Conservation (phyloP, 805 yeast genomes). For the Saccharomyces paradoxus region DNA sequence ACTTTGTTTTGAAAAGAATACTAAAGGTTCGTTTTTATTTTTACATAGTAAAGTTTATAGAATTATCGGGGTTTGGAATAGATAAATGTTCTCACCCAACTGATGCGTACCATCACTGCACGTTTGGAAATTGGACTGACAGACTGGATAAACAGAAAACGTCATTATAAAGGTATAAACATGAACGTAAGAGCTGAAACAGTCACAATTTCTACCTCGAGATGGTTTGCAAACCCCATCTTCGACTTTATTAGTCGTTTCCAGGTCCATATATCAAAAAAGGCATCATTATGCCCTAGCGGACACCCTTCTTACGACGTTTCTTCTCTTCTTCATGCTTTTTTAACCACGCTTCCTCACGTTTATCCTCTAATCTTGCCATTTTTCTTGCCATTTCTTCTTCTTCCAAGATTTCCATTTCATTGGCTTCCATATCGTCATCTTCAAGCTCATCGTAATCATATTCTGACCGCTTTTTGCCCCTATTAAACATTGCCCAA, state of each 20-base stretch:
- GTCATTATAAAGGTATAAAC: not conserved
- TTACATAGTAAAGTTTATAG: not conserved
- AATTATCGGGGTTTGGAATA: not conserved
- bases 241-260: not conserved
- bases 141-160: not conserved
- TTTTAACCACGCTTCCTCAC: slow-evolving; percentile 58
- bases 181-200: not conserved
- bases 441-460: slow-evolving; percentile 31
- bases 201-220: not conserved
- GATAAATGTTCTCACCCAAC: not conserved
- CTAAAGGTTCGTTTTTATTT: not conserved
- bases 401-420: slow-evolving; percentile 78
- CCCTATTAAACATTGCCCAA: slow-evolving; percentile 75
- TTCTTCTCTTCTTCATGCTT: slow-evolving; percentile 39
- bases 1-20: not conserved
- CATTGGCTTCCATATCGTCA: slow-evolving; percentile 89
- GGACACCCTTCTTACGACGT: slow-evolving; percentile 22
- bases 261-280: not conserved
- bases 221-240: not conserved
- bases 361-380: slow-evolving; percentile 69
- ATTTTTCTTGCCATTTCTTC: slow-evolving; percentile 59
- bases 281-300: slow-evolving; percentile 4
- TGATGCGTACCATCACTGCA: not conserved
- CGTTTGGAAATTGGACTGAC: not conserved
- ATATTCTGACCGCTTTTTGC: slow-evolving; percentile 43